Percentiles rank a stretch among this genome's conserved stretches.
Conservation (phyloP, 2,329 filamentous ascomycete species). For the Chaetomiaceae sp. region DNA sequence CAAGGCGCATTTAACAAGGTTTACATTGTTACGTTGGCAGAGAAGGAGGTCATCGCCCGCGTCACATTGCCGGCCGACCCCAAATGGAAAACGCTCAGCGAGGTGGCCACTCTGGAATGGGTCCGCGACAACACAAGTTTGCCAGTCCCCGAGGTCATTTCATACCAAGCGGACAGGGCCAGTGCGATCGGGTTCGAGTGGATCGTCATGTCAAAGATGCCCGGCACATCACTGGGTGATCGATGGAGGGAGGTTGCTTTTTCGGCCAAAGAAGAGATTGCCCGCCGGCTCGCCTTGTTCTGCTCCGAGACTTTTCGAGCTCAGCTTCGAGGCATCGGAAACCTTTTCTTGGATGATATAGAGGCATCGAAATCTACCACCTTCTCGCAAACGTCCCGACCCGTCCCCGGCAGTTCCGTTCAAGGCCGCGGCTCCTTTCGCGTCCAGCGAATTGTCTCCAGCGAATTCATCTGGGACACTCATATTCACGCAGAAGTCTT, state of each 20-base stretch:
- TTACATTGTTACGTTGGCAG: background rate
- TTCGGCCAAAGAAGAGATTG: slow-evolving; percentile 3
- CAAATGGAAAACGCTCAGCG: slow-evolving; percentile 13
- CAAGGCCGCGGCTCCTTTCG: background rate
- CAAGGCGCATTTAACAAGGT: slow-evolving; percentile 11
- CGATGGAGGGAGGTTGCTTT: slow-evolving; percentile 2
- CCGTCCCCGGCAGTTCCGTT: background rate
- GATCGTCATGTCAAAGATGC: slow-evolving; percentile 14
- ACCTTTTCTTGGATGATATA: slow-evolving; percentile 1
- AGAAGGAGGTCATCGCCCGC: slow-evolving; percentile 10
- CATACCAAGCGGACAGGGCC: slow-evolving; percentile 6
- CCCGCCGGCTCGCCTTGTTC: slow-evolving; percentile 1
- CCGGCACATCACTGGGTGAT: slow-evolving; percentile 2
- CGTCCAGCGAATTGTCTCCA: slow-evolving; percentile 7
- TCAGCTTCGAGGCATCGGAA: slow-evolving; percentile 7
- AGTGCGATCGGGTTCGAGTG: slow-evolving; percentile 13
- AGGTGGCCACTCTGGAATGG: slow-evolving; percentile 13
- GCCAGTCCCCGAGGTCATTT: slow-evolving; percentile 8
- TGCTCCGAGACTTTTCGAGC: slow-evolving; percentile 4
- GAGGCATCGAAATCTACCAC: background rate
- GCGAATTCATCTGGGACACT: slow-evolving; percentile 1
- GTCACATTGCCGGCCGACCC: slow-evolving; percentile 10
- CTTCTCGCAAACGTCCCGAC: background rate
- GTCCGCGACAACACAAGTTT: slow-evolving; percentile 11
- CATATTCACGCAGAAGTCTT: background rate